Evolutionary conservation across 2,329 filamentous ascomycete genomes (phyloP), one percentile per base, ranked within the genome.

Genomic region (Sporothrix brasiliensis): DNA sequence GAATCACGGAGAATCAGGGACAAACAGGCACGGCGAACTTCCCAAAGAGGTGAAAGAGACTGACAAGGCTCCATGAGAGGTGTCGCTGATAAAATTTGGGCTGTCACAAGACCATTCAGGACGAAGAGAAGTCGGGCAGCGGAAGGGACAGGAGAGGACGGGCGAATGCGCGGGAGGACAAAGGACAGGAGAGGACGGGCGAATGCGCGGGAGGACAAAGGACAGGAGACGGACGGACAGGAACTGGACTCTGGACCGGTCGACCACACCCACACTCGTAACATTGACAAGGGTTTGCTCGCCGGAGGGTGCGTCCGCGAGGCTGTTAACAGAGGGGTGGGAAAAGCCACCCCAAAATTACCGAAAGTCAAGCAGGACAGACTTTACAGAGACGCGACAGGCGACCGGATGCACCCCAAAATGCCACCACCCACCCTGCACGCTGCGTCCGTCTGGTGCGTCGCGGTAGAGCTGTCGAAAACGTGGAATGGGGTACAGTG

Each of bases 61-160:
- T 24, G 24, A n/a, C 9, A 21, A 13, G 14, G 27, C 41, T 65
- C 4, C 9, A 13, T 24, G 11, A 9, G 14, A 14, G 24, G 44
- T 65, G 30, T 50, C 24, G 14, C 7, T 14, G 39, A 27, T 34
- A 39, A 56, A 56, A 49, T 68, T 58, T 58, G 52, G 30, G 16
- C 21, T 52, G 66, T 68, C 66, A 68, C 66, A 68, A 68, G 66
- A 58, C 49, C 52, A 68, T 30, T 24, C 39, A 58, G 66, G 66
- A 58, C 66, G 66, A 68, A 68, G 66, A 68, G 66, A 68, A 68
- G 66, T 30, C 66, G 66, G 66, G 41, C 47, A 52, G 44, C 47
- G 63, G 47, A 16, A 66, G 27, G 47, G 47, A 49, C 27, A 52
- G 63, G 61, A 65, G n/a, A 66, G 41, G 47, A 66, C 19, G 30